Conservation (phyloP, 345 rosid species). For the Hibiscus trionum region DNA sequence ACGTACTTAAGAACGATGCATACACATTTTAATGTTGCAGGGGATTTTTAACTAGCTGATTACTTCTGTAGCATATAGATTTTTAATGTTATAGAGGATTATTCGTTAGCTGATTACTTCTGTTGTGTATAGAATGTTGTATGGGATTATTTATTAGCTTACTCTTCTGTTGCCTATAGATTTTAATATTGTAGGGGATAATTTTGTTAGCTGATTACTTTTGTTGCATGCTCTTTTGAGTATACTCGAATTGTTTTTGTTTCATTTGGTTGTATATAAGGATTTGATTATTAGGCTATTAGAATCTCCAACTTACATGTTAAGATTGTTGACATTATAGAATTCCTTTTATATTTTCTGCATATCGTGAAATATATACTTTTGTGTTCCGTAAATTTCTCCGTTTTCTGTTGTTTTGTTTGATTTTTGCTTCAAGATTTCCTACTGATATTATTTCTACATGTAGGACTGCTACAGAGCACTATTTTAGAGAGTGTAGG, state of each 20-base stretch:
- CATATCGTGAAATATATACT: background rate
- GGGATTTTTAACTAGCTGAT: background rate
- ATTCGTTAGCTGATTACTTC: background rate
- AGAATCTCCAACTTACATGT: too few relatives aligned
- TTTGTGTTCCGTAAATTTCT: background rate
- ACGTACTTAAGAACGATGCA: background rate
- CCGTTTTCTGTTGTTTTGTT: background rate
- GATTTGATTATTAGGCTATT: too few relatives aligned
- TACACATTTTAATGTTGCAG: background rate
- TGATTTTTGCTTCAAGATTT: background rate
- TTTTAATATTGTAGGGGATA: background rate
- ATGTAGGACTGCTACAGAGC: slow-evolving; percentile 82
- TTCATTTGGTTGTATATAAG: background rate
- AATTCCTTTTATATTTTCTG: background rate
- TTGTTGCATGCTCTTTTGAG: background rate
- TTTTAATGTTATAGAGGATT: background rate
- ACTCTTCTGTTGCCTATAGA: background rate
- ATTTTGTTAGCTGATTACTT: background rate
- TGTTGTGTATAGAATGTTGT: background rate
- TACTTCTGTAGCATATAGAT: background rate
- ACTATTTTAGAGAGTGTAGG: slow-evolving; percentile 95
- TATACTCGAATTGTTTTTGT: too few relatives aligned
- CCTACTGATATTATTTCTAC: slow-evolving; percentile 15
- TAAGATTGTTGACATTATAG: too few relatives aligned
- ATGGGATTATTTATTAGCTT: background rate